Evolutionary conservation across 1,284 basidiomycete species (phyloP).

Genomic region (Ustilago esculenta): DNA sequence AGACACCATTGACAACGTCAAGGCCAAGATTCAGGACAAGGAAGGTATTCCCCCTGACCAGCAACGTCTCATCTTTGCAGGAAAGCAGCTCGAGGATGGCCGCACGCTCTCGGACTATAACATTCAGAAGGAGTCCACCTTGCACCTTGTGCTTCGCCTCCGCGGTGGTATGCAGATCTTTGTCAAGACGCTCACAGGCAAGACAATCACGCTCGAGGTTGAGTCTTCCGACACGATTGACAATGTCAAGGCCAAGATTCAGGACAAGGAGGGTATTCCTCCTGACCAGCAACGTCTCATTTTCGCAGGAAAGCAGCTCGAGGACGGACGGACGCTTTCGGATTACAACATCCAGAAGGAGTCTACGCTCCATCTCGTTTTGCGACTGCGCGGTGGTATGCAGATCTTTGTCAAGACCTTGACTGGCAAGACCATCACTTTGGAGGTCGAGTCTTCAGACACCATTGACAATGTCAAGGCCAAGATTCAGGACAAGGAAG

Average conservation of each 20-base stretch:
- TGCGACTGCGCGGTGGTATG: constrained; percentile 80
- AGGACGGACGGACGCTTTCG: constrained; percentile 62
- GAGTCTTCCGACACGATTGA: constrained; percentile 72
- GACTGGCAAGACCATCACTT: constrained; percentile 96
- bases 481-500: constrained; percentile 67
- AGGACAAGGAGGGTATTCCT: constrained; percentile 66
- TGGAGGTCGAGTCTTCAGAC: constrained; percentile 87
- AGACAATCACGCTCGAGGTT: constrained; percentile 69
- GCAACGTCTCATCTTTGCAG: constrained; percentile 70
- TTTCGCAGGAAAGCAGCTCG: constrained; percentile 66
- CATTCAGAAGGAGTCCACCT: constrained; percentile 65
- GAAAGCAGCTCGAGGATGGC: constrained; percentile 70
- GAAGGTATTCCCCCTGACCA: constrained; percentile 69
- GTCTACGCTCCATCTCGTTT: constrained; percentile 94
- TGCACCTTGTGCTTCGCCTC: constrained; percentile 62
- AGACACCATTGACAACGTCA: constrained; percentile 90
- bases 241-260: constrained; percentile 72
- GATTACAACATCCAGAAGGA: constrained; percentile 93
- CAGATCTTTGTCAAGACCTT: constrained; percentile 73
- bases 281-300: constrained; percentile 66
- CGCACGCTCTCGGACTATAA: constrained; percentile 69
- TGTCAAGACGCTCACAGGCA: constrained; percentile 58
- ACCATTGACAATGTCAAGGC: constrained; percentile 84
- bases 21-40: constrained; percentile 66
- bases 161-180: constrained; percentile 64